These are phyloP conservation scores for Aurantiochytrium sp. DNA, from an alignment of 108 stramenopile genomes.

Conservation along the genomic window DNA sequence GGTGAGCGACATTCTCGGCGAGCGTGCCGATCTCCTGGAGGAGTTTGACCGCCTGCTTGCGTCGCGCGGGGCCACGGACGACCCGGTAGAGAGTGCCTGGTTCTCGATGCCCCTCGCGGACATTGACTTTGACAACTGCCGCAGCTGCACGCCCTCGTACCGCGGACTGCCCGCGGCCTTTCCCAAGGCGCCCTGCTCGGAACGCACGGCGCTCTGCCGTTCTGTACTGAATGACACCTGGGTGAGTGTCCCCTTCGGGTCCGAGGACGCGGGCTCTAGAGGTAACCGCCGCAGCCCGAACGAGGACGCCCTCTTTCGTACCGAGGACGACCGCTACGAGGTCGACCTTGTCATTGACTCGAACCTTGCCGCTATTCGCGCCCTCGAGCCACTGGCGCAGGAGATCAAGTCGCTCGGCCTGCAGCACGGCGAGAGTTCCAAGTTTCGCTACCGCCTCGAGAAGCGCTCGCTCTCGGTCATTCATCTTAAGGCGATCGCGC, in stretches of 20 bases:
- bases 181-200: constrained; percentile 81
- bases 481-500: constrained; percentile 85
- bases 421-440: constrained; percentile 63
- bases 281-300: constrained; percentile 92
- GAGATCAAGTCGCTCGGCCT: constrained; percentile 73
- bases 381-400: constrained; percentile 83
- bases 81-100: constrained; percentile 41
- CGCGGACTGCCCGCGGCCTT: constrained; percentile 89
- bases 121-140: constrained; percentile 54
- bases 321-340: constrained; percentile 97
- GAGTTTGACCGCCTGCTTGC: constrained; percentile 86
- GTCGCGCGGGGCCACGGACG: constrained; percentile 60
- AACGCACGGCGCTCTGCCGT: constrained; percentile 70
- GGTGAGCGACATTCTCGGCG: constrained; percentile 79
- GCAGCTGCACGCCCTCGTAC: constrained; percentile 66
- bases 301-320: constrained; percentile 90
- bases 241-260: constrained; percentile 90
- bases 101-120: constrained; percentile 50
- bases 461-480: constrained; percentile 69
- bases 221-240: constrained; percentile 89
- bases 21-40: constrained; percentile 76
- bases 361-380: constrained; percentile 73
- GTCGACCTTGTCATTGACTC: constrained; percentile 97
- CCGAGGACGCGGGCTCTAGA: constrained; percentile 91
- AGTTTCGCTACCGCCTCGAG: constrained; percentile 71